Evolutionary conservation across 2,329 filamentous ascomycete genomes (phyloP).

Genomic region (Cladosporium oxysporum): DNA sequence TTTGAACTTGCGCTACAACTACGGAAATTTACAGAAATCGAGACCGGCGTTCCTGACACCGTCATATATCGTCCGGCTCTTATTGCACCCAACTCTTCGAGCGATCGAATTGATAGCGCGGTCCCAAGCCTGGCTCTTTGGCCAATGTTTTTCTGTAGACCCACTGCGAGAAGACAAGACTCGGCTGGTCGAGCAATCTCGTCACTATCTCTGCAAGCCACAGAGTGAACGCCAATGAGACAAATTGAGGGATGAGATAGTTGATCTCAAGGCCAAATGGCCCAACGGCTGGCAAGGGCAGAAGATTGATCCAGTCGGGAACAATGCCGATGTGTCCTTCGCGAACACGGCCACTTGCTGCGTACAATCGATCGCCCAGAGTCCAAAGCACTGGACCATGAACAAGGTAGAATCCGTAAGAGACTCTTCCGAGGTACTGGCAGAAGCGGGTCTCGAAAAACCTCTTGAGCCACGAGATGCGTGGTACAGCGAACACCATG

Average conservation of each 20-base stretch:
- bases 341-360: conserved; percentile 58
- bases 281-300: conserved; percentile 57
- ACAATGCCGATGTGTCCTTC: conserved; percentile 53
- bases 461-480: conserved; percentile 58
- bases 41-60: not conserved
- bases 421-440: conserved; percentile 64
- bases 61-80: not conserved
- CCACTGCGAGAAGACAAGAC: conserved; percentile 59
- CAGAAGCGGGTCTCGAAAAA: conserved; percentile 62
- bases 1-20: not conserved
- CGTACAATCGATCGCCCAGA: conserved; percentile 64
- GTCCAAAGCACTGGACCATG: conserved; percentile 63
- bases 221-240: conserved; percentile 61
- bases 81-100: not conserved
- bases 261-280: conserved; percentile 63
- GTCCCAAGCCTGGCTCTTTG: not conserved
- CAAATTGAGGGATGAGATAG: conserved; percentile 61
- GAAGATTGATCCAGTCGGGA: conserved; percentile 57
- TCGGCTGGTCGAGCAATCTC: conserved; percentile 60
- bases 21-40: not conserved
- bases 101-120: not conserved
- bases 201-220: conserved; percentile 61
- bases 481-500: conserved; percentile 57
- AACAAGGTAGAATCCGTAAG: conserved; percentile 64
- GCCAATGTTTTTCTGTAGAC: conserved; percentile 53